Evolutionary conservation across 768 basidiomycete species (phyloP).

Genomic region (Phanerochaete carnosa): DNA sequence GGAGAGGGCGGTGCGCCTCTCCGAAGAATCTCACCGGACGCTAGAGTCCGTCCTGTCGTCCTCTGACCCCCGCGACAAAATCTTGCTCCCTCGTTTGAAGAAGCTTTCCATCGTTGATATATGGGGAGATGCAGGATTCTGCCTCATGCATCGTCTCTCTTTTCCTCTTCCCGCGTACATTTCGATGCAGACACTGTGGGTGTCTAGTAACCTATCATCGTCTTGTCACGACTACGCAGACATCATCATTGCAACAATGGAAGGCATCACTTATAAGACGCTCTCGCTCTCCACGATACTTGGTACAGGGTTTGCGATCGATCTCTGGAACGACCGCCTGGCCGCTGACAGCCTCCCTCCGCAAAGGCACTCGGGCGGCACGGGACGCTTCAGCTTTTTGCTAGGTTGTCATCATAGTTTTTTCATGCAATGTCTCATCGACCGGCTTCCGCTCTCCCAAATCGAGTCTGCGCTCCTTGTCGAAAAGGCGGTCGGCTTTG

Average conservation of each 20-base stretch:
- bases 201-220: neutral
- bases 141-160: neutral
- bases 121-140: neutral
- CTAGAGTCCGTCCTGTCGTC: neutral
- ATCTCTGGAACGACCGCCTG: too few species aligned
- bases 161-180: neutral
- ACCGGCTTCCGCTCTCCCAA: too few species aligned
- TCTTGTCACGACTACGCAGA: neutral
- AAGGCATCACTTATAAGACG: neutral
- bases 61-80: neutral
- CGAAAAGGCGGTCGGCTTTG: too few species aligned
- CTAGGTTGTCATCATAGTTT: too few species aligned
- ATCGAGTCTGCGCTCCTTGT: too few species aligned
- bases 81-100: neutral
- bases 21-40: neutral
- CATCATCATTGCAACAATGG: neutral
- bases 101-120: neutral
- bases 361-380: too few species aligned
- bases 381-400: too few species aligned
- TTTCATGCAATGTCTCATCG: too few species aligned
- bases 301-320: too few species aligned
- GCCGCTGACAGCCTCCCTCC: too few species aligned
- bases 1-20: too few species aligned
- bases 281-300: neutral
- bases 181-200: neutral